These are phyloP conservation scores for Coemansia sp. DNA, from an alignment of 192 early-diverging fungal genomes.

Conservation along the genomic window DNA sequence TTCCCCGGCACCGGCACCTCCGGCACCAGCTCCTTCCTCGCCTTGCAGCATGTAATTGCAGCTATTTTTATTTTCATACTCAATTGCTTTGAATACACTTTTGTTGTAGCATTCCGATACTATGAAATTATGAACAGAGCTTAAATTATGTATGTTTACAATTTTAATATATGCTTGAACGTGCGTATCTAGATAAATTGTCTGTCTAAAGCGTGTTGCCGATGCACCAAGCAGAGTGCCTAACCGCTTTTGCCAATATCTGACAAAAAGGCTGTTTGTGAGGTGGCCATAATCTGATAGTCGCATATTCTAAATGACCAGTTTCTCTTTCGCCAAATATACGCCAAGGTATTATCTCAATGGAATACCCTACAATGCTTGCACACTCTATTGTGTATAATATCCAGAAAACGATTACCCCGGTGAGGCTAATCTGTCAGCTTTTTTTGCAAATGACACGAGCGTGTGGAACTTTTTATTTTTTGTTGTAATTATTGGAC, in stretches of 20 bases:
- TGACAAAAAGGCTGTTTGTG: too few relatives aligned
- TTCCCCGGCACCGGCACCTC: slow-evolving; percentile 3
- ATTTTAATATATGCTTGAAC: slow-evolving; percentile 14
- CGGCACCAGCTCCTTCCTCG: slow-evolving; percentile 11
- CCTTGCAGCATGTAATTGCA: slow-evolving; percentile 2
- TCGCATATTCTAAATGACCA: slow-evolving; percentile 30
- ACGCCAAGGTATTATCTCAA: slow-evolving; percentile 7
- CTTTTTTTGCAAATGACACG: too few relatives aligned
- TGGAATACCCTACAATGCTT: too few relatives aligned
- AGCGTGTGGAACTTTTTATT: background rate
- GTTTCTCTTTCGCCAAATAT: slow-evolving; percentile 45
- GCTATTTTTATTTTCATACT: background rate
- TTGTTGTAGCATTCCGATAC: background rate
- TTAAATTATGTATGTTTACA: background rate
- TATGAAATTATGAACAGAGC: background rate
- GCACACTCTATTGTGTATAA: too few relatives aligned
- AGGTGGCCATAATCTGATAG: slow-evolving; percentile 6
- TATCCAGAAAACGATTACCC: too few relatives aligned
- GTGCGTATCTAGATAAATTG: slow-evolving; percentile 37
- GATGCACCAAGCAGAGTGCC: slow-evolving; percentile 32
- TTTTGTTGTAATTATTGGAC: slow-evolving; percentile 26
- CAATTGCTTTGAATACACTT: background rate
- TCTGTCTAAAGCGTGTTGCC: slow-evolving; percentile 22
- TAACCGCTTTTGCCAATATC: too few relatives aligned
- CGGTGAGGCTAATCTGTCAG: too few relatives aligned